Percentiles rank a stretch among this genome's conserved stretches.
Conservation (phyloP, 2,329 filamentous ascomycete species). For the Cladophialophora immunda region DNA sequence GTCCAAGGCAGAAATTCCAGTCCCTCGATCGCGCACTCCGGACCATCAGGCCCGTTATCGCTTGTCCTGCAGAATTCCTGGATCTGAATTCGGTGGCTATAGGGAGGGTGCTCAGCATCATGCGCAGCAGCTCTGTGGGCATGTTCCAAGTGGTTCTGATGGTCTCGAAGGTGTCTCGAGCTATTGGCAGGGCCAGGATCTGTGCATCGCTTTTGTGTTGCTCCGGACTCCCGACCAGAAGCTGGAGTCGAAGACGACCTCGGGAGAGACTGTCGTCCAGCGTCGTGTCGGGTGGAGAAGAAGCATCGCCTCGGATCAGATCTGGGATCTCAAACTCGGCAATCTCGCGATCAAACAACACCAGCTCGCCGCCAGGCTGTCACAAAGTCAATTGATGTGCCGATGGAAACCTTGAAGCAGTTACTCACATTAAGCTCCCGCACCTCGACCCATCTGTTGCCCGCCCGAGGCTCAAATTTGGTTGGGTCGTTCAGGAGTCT, state of each 20-base stretch:
- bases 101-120: conserved; percentile 33
- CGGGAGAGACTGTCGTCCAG: background rate
- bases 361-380: background rate
- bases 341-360: conserved; percentile 6
- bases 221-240: conserved; percentile 27
- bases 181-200: conserved; percentile 28
- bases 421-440: conserved; percentile 14
- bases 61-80: background rate
- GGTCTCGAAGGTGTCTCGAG: conserved; percentile 25
- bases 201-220: conserved; percentile 28
- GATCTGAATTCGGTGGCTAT: conserved; percentile 19
- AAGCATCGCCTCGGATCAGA: background rate
- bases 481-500: conserved; percentile 20
- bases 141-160: conserved; percentile 24
- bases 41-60: conserved; percentile 25
- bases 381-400: background rate
- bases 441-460: conserved; percentile 24
- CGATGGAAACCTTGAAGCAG: background rate
- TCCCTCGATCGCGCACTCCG: conserved; percentile 31
- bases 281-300: background rate
- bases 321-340: background rate
- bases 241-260: conserved; percentile 14
- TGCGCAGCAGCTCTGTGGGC: conserved; percentile 30
- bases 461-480: conserved; percentile 27
- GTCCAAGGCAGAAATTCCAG: conserved; percentile 32